Base-by-base conservation (phyloP, 306 rosid species). In the Pachyrhizus erosus region DNA sequence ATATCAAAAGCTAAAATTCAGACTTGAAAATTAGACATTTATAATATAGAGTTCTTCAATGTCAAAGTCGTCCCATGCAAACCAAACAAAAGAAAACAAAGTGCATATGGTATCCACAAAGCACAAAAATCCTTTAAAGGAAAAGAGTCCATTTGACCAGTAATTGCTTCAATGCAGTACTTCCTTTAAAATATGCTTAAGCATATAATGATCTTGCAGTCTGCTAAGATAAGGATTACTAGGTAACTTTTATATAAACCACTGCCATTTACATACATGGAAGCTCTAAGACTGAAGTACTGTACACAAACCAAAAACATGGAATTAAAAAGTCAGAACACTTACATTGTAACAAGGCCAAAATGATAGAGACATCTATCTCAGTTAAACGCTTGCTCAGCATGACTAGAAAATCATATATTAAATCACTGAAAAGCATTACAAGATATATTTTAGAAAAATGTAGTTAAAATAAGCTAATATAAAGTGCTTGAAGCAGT, bases 291-390 rank as follows among this genome's bases (percentile, higher is more conserved):
- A 60, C 24, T 49, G n/a, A n/a, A 40, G 37, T 70, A 55, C 21
- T 2, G 24, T 65, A 51, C 61, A 71, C 65, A 83, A 68, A 73
- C 74, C 39, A 74, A 66, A 79, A 40, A 79, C 34, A 49, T 33
- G 21, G 27, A 79, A 49, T 54, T 76, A 27, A 73, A 27, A 67
- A 74, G 34, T 67, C 29, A 40, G 40, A 67, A 66, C 55, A 62
- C 97, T 93, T 90, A 94, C 98, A 86, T 78, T 94, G 92, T 70
- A 93, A 83, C 79, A 92, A 74, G 42, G 92, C 84, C 87, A 90
- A 87, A 84, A 95, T 95, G 84, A 90, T 90, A 70, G 97, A 91
- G 82, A 95, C 97, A 70, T 95, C 98, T 31, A 86, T 68, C 90
- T 93, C 98, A 4, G 87, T 82, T 77, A 95, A 83, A 52, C 86